Conservation (phyloP, 768 basidiomycete species). For the Artomyces pyxidatus region DNA sequence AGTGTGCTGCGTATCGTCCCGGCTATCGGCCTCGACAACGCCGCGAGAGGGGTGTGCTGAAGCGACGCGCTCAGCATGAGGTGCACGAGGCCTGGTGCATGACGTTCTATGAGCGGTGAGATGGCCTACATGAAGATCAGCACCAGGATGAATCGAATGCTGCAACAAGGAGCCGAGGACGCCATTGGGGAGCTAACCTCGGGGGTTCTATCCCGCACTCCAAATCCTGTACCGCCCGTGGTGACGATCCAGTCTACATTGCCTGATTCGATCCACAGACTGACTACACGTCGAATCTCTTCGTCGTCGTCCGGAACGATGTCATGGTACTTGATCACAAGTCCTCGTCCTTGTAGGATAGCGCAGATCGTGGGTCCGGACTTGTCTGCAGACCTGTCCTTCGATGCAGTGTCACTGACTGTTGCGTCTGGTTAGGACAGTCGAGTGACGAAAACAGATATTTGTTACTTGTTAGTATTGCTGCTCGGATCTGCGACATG, state of each 20-base stretch:
- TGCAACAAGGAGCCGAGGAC: no score
- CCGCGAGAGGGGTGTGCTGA: constrained; percentile 68
- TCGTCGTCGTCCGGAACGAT: constrained; percentile 64
- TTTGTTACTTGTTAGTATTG: constrained; percentile 21
- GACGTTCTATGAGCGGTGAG: constrained; percentile 53
- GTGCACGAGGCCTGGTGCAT: constrained; percentile 67
- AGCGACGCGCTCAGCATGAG: constrained; percentile 63
- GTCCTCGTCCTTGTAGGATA: constrained; percentile 31
- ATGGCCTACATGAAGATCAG: constrained; percentile 40
- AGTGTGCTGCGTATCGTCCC: constrained; percentile 62
- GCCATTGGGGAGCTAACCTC: no score
- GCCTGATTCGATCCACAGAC: constrained; percentile 34
- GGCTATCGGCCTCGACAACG: constrained; percentile 76
- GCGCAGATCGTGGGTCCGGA: constrained; percentile 59
- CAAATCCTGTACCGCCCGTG: constrained; percentile 86
- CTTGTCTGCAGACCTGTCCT: constrained; percentile 41
- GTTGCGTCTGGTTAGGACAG: background rate
- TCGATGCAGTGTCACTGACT: constrained; percentile 70
- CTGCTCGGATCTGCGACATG: constrained; percentile 9
- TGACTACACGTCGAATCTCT: constrained; percentile 41
- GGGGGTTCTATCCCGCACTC: constrained; percentile 71
- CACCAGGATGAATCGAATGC: no score
- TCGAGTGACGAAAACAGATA: no score
- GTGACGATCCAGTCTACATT: constrained; percentile 71
- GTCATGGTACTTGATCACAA: background rate